phyloP scores from a whole-genome alignment of 2,329 filamentous ascomycete species.

The Epichloe hybrida region DNA sequence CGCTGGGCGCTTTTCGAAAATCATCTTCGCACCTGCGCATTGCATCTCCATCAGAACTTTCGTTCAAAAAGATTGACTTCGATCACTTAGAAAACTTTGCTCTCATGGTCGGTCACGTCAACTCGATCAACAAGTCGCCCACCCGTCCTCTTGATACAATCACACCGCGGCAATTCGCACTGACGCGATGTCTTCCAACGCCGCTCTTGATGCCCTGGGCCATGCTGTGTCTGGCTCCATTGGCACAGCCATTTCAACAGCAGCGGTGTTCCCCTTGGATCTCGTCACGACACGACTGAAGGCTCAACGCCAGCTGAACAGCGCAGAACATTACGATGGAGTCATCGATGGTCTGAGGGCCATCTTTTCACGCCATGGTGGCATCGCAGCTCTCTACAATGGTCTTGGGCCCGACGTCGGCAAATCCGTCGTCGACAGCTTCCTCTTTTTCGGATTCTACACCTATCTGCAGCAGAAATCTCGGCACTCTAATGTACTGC shows the following conservation, averaged over 20 bases:
- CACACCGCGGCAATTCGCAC: neutral
- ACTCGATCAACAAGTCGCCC: too few relatives aligned
- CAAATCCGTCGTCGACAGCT: slow-evolving; percentile 61
- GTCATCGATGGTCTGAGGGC: slow-evolving; percentile 55
- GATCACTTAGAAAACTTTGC: too few relatives aligned
- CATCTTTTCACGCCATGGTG: slow-evolving; percentile 61
- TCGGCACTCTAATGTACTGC: slow-evolving; percentile 42
- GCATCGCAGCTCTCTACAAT: slow-evolving; percentile 54
- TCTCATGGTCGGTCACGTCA: too few relatives aligned
- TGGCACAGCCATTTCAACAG: slow-evolving; percentile 66
- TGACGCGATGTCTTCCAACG: slow-evolving; percentile 17
- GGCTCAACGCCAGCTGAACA: slow-evolving; percentile 51
- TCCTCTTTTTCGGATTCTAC: slow-evolving; percentile 79
- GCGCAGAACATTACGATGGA: slow-evolving; percentile 41
- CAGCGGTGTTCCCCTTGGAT: slow-evolving; percentile 68
- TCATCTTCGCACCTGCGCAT: neutral
- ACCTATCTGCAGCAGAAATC: slow-evolving; percentile 33
- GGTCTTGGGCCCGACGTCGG: slow-evolving; percentile 50
- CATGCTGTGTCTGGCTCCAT: slow-evolving; percentile 71
- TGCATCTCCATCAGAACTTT: neutral
- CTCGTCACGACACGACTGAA: slow-evolving; percentile 73
- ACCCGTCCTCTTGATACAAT: neutral
- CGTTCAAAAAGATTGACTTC: too few relatives aligned
- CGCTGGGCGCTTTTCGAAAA: neutral
- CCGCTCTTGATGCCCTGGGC: slow-evolving; percentile 55